Evolutionary conservation across 2,329 filamentous ascomycete species (phyloP).

Genomic region (Lasiodiplodia gonubiensis): DNA sequence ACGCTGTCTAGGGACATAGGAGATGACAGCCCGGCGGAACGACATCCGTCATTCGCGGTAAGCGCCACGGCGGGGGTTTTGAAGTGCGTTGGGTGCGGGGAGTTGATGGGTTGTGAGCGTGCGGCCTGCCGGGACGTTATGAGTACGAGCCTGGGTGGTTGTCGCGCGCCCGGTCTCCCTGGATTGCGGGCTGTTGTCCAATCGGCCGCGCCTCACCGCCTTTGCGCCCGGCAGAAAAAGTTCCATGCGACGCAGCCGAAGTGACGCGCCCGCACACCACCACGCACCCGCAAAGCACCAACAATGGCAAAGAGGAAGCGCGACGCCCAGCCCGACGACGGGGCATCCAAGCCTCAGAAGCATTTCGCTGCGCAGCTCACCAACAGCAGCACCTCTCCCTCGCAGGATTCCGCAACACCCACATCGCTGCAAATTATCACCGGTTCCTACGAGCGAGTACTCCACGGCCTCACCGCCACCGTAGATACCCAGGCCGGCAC

Average conservation of each 20-base stretch:
- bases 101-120: slow-evolving; percentile 41
- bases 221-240: slow-evolving; percentile 20
- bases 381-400: slow-evolving; percentile 31
- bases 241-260: neutral
- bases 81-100: slow-evolving; percentile 34
- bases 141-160: slow-evolving; percentile 27
- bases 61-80: slow-evolving; percentile 49
- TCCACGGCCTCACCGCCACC: slow-evolving; percentile 87
- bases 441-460: slow-evolving; percentile 90
- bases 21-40: slow-evolving; percentile 46
- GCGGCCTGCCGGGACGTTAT: slow-evolving; percentile 30
- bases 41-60: slow-evolving; percentile 56
- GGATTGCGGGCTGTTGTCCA: slow-evolving; percentile 22
- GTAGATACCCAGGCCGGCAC: slow-evolving; percentile 51
- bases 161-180: slow-evolving; percentile 28
- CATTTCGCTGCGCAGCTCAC: slow-evolving; percentile 29
- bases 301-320: slow-evolving; percentile 47
- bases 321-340: slow-evolving; percentile 35
- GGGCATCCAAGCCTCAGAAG: slow-evolving; percentile 37
- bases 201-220: slow-evolving; percentile 9
- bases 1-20: slow-evolving; percentile 57
- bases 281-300: neutral
- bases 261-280: slow-evolving; percentile 20
- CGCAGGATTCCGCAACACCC: neutral
- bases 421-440: slow-evolving; percentile 81